Base-by-base conservation (phyloP, 148 eudicot genomes). In the Camellia japonica region DNA sequence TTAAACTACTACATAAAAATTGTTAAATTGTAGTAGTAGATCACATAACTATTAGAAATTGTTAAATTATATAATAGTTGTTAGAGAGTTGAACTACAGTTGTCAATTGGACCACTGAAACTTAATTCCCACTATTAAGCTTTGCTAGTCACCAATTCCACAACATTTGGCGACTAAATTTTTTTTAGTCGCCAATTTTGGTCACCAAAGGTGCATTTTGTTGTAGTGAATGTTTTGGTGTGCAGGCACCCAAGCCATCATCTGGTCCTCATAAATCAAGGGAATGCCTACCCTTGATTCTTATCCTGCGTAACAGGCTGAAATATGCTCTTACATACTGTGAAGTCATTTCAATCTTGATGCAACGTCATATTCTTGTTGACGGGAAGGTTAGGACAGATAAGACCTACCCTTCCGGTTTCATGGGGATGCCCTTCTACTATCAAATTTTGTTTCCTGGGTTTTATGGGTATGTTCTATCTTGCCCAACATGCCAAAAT, bases 351-450 rank as follows among this genome's bases (percentile, higher is more conserved):
- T 63, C 90, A 38, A 87, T 87, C 68, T 20, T 87, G 81, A 87
- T 87, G 90, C 90, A 87, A 80, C 86, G 90, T 5, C 90, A 81
- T 73, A 71, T 87, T 80, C 86, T 85, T 72, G 90, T 87, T 81
- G 90, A 87, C 75, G 84, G 84, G 71, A 87, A 87, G 81, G 90
- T 88, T 30, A 88, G 88, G 88, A 88, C 90, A 4, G 90, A 87
- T 68, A 87, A 87, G 84, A 87, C 90, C 18, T 87, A 87, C 70
- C 90, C 90, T 30, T 72, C 85, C 61, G 90, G 90, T 52, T 88
- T 88, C 73, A 88, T 85, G 90, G 90, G 90, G 85, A 81, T 3
- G 86, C 54, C 49, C 59, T 62, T 59, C 14, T 7, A 14, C 41
- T 3, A 18, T 41, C 44, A 15, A 52, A 23, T 23, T 23, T 23